Evolutionary conservation across 2,329 filamentous ascomycete genomes (phyloP).

Genomic region (Fusarium virguliforme): DNA sequence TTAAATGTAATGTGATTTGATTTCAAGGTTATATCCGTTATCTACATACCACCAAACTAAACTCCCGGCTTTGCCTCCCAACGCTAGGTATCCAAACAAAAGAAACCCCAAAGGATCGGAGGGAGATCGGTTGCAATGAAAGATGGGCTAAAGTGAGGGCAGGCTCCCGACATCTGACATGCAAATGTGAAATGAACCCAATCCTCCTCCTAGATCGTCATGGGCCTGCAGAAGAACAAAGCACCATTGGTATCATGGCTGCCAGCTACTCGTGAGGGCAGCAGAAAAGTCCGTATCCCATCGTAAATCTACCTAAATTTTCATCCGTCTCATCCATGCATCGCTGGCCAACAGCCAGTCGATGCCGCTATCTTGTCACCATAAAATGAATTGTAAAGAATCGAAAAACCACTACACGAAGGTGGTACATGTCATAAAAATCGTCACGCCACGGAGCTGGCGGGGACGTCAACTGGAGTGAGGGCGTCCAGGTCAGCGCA

Average conservation of each 20-base stretch:
- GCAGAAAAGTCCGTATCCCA: not conserved
- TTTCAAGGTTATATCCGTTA: slow-evolving; percentile 2
- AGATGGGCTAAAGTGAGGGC: too few relatives aligned
- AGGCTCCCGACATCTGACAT: not conserved
- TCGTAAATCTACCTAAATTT: not conserved
- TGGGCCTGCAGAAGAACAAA: not conserved
- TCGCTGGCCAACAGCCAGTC: slow-evolving; percentile 2
- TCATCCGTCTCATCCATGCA: not conserved
- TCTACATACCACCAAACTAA: not conserved
- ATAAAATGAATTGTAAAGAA: slow-evolving; percentile 4
- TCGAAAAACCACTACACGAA: not conserved
- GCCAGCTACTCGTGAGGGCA: not conserved
- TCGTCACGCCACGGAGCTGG: slow-evolving; percentile 16
- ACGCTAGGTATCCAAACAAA: slow-evolving; percentile 11
- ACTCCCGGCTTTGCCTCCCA: not conserved
- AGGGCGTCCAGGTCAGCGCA: slow-evolving; percentile 10
- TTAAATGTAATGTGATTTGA: not conserved
- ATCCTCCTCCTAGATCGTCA: not conserved
- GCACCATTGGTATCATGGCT: slow-evolving; percentile 1
- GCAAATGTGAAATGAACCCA: not conserved
- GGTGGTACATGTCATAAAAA: not conserved
- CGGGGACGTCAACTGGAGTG: not conserved
- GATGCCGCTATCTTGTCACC: not conserved
- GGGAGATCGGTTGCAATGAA: too few relatives aligned
- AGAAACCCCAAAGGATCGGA: not conserved